Evolutionary conservation across 2,329 filamentous ascomycete genomes (phyloP).

Genomic region (Aspergillus fumigatus): DNA sequence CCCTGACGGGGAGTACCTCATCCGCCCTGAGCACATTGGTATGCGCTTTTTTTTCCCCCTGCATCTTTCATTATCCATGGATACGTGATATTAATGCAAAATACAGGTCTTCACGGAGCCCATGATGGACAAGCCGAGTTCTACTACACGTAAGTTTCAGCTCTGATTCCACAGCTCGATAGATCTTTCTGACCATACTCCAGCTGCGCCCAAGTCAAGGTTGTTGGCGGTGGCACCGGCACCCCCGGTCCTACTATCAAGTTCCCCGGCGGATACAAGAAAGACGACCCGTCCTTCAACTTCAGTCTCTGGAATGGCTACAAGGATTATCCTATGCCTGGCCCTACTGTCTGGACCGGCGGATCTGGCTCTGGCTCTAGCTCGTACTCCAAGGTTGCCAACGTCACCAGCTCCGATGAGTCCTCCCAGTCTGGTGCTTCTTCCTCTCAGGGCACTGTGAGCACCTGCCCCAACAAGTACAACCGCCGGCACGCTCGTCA

Average conservation of each 20-base stretch:
- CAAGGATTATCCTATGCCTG: constrained; percentile 17
- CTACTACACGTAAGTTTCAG: background rate
- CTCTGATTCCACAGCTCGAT: background rate
- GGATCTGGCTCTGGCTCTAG: background rate
- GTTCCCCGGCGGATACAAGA: constrained; percentile 13
- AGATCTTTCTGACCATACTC: background rate
- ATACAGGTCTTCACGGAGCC: background rate
- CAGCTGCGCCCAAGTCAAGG: constrained; percentile 38
- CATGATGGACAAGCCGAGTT: background rate
- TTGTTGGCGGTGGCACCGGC: constrained; percentile 39
- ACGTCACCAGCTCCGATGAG: background rate
- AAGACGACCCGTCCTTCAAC: constrained; percentile 15
- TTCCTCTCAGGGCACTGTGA: background rate
- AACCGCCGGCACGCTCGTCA: background rate
- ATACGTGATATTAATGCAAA: background rate
- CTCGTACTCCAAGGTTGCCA: background rate
- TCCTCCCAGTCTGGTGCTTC: background rate
- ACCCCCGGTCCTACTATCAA: constrained; percentile 7
- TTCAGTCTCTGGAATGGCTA: constrained; percentile 14
- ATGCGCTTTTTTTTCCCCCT: constrained; percentile 35
- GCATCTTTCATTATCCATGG: background rate
- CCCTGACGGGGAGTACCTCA: constrained; percentile 44
- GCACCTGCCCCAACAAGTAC: background rate
- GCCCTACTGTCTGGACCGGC: constrained; percentile 12
- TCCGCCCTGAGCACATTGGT: constrained; percentile 47